Evolutionary conservation across 2,329 filamentous ascomycete genomes (phyloP).

Genomic region (Fusarium sp.): DNA sequence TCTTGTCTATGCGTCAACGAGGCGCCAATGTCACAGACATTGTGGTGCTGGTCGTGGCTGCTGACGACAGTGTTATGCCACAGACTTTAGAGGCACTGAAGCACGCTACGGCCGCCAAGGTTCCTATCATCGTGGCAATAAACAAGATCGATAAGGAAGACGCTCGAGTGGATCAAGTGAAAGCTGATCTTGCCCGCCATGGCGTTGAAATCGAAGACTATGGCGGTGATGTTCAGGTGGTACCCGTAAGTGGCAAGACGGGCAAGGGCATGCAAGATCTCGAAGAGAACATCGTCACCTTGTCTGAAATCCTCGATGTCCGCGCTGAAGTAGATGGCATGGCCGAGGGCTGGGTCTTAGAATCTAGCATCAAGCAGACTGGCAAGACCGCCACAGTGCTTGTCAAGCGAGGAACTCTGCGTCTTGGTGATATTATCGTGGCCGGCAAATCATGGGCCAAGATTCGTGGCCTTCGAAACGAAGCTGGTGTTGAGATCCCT

Average conservation of each 20-base stretch:
- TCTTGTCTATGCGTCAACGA: constrained; percentile 93
- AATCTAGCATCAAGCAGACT: constrained; percentile 85
- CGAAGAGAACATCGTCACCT: constrained; percentile 87
- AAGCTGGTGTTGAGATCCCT: constrained; percentile 76
- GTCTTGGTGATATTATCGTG: constrained; percentile 82
- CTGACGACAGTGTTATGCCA: constrained; percentile 96
- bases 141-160: constrained; percentile 96
- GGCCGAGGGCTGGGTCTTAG: constrained; percentile 93
- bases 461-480: constrained; percentile 85
- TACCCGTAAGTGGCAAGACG: constrained; percentile 92
- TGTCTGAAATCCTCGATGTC: constrained; percentile 91
- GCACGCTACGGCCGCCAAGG: constrained; percentile 85
- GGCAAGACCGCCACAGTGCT: constrained; percentile 91
- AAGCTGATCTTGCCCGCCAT: constrained; percentile 83
- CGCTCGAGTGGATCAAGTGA: constrained; percentile 83
- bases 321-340: constrained; percentile 80
- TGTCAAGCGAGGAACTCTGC: constrained; percentile 86
- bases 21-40: constrained; percentile 98
- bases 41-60: constrained; percentile 93
- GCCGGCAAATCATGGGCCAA: constrained; percentile 90
- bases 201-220: constrained; percentile 94
- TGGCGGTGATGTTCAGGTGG: constrained; percentile 92
- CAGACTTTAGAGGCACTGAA: constrained; percentile 97
- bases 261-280: constrained; percentile 90
- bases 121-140: constrained; percentile 97